Evolutionary conservation across 2,329 filamentous ascomycete species (phyloP).

Genomic region (Fusarium succisae): DNA sequence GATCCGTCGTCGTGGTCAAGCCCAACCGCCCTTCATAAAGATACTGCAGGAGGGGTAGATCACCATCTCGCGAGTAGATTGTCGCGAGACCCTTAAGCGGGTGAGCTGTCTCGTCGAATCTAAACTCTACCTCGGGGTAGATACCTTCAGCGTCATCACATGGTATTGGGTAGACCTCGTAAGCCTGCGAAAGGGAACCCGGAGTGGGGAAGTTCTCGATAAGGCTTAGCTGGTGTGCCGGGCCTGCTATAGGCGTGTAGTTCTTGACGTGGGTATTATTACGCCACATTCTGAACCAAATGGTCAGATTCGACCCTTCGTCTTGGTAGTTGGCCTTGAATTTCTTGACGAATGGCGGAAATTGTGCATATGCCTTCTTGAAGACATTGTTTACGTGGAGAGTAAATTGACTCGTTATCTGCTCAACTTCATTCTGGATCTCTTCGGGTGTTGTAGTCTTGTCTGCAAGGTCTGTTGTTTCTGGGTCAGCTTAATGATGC

Average conservation of each 20-base stretch:
- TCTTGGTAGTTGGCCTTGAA: background rate
- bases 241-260: background rate
- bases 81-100: background rate
- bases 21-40: fast-evolving
- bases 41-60: fast-evolving
- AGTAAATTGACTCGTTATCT: fast-evolving
- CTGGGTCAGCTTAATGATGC: fast-evolving
- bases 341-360: background rate
- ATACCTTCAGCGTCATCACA: background rate
- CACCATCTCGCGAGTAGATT: background rate
- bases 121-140: background rate
- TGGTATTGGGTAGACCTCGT: background rate
- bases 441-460: background rate
- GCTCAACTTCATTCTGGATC: background rate
- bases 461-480: background rate
- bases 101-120: background rate
- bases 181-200: background rate
- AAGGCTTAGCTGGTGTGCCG: no score
- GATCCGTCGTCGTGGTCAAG: background rate
- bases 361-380: fast-evolving
- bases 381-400: fast-evolving
- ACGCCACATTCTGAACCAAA: background rate
- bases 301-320: background rate
- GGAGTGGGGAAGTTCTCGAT: no score
- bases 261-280: background rate